A percentile compares a stretch with the other conserved stretches of the same genome.
phyloP scores from a whole-genome alignment of 805 yeast genomes.

The Pichia nakasei region DNA sequence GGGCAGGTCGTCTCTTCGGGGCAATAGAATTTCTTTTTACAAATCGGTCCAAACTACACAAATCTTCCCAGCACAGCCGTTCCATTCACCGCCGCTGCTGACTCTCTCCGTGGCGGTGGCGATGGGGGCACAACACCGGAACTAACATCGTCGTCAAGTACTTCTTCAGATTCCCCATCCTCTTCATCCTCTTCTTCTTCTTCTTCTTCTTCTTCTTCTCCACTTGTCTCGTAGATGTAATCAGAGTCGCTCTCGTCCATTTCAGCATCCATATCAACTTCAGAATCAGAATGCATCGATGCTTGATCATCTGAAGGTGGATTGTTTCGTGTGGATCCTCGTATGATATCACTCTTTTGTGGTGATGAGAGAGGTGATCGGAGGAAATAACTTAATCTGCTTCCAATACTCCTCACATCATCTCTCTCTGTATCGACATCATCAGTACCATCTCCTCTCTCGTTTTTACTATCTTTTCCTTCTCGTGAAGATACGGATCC shows the following conservation, averaged over 20 bases:
- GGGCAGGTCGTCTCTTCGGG: no score
- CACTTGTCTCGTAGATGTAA: slow-evolving; percentile 9
- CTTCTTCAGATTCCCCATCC: slow-evolving; percentile 1
- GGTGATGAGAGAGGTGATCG: slow-evolving; percentile 7
- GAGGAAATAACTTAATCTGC: slow-evolving; percentile 5
- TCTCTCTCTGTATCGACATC: not conserved
- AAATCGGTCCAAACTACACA: no score
- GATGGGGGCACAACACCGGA: no score
- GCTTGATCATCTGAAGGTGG: not conserved
- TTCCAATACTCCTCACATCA: slow-evolving; percentile 3
- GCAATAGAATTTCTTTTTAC: no score
- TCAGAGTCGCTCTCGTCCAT: slow-evolving; percentile 8
- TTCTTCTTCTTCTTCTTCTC: slow-evolving; percentile 16
- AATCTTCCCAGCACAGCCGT: not conserved
- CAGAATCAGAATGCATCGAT: not conserved
- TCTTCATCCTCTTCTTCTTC: slow-evolving; percentile 11
- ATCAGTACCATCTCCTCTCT: not conserved
- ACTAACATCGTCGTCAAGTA: not conserved
- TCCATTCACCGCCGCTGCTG: not conserved
- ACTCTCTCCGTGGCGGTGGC: not conserved
- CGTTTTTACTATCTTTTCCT: not conserved
- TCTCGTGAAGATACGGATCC: not conserved
- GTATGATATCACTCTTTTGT: not conserved
- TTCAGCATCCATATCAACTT: slow-evolving; percentile 8
- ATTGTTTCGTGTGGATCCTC: not conserved